These are phyloP conservation scores for Colletotrichum endophyticum DNA, from an alignment of 2,329 filamentous ascomycete species.

Conservation along the genomic window DNA sequence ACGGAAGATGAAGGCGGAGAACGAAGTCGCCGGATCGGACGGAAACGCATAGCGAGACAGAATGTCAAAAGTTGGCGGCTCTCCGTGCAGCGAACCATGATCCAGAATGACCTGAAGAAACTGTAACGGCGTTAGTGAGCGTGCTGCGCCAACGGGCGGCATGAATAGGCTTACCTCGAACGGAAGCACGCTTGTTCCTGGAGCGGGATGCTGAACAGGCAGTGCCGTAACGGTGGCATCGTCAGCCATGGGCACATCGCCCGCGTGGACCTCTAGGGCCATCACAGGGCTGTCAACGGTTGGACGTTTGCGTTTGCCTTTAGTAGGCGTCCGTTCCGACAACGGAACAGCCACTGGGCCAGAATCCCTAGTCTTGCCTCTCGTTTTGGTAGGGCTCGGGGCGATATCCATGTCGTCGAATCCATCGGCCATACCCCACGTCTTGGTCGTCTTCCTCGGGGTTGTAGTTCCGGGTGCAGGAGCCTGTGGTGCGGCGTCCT, in stretches of 20 bases:
- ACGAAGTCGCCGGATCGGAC: constrained; percentile 63
- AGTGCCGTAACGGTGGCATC: constrained; percentile 13
- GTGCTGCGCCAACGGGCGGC: neutral
- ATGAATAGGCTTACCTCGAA: constrained; percentile 46
- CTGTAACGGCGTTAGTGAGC: constrained; percentile 36
- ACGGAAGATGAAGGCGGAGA: constrained; percentile 72
- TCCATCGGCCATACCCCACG: constrained; percentile 71
- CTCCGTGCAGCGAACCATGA: constrained; percentile 59
- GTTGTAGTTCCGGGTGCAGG: constrained; percentile 44
- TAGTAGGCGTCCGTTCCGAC: constrained; percentile 65
- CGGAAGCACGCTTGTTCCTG: constrained; percentile 28
- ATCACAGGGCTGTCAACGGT: constrained; percentile 69
- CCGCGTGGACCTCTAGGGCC: constrained; percentile 59
- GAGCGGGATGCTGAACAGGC: neutral
- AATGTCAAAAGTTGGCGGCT: constrained; percentile 70
- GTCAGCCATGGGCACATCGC: constrained; percentile 43
- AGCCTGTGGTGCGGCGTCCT: constrained; percentile 36
- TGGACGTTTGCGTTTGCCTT: constrained; percentile 73
- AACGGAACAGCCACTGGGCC: constrained; percentile 49
- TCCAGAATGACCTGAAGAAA: constrained; percentile 69
- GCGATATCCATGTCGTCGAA: constrained; percentile 73
- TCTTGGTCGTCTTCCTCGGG: constrained; percentile 63
- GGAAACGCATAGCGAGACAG: constrained; percentile 70
- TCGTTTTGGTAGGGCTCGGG: constrained; percentile 58
- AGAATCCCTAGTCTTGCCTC: constrained; percentile 41